These are phyloP conservation scores for Hygrophorus pudorinus DNA, from an alignment of 768 basidiomycete species.

Conservation along the genomic window DNA sequence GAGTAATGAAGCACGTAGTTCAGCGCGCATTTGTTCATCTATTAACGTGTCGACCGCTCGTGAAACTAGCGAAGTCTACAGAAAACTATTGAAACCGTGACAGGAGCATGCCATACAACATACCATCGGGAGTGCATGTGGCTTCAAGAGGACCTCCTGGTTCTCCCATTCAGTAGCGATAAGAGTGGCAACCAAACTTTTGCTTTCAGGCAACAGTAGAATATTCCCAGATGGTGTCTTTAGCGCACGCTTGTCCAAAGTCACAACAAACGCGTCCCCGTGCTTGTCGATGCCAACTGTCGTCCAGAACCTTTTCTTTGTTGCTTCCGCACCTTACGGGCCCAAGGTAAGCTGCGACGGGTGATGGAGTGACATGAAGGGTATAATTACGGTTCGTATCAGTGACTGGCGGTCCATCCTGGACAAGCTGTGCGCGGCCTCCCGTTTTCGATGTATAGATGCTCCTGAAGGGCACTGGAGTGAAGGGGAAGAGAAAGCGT, in stretches of 20 bases:
- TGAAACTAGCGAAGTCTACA: conserved; percentile 83
- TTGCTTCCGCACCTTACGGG: conserved; percentile 68
- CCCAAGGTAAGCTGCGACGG: conserved; percentile 1
- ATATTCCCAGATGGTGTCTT: conserved; percentile 83
- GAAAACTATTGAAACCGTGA: conserved; percentile 2
- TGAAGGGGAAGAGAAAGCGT: neutral
- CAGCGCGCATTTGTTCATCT: conserved; percentile 41
- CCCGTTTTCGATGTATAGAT: neutral
- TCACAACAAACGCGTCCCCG: conserved; percentile 45
- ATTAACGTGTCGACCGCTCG: conserved; percentile 77
- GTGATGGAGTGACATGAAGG: neutral
- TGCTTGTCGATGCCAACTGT: conserved; percentile 66
- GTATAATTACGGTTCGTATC: conserved; percentile 53
- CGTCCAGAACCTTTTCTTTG: conserved; percentile 91
- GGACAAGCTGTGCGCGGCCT: neutral
- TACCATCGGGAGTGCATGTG: conserved; percentile 88
- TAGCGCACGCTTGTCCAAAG: conserved; percentile 73
- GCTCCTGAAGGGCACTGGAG: neutral
- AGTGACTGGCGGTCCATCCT: conserved; percentile 38
- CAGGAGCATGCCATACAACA: neutral
- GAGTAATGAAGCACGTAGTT: conserved; percentile 62
- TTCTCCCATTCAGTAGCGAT: conserved; percentile 97
- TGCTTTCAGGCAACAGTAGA: conserved; percentile 60
- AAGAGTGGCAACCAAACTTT: conserved; percentile 66
- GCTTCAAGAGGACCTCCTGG: conserved; percentile 77